A percentile compares a stretch with the other conserved stretches of the same genome.
Conservation (phyloP, 208 protist genomes). For the Leishmania tropica region DNA sequence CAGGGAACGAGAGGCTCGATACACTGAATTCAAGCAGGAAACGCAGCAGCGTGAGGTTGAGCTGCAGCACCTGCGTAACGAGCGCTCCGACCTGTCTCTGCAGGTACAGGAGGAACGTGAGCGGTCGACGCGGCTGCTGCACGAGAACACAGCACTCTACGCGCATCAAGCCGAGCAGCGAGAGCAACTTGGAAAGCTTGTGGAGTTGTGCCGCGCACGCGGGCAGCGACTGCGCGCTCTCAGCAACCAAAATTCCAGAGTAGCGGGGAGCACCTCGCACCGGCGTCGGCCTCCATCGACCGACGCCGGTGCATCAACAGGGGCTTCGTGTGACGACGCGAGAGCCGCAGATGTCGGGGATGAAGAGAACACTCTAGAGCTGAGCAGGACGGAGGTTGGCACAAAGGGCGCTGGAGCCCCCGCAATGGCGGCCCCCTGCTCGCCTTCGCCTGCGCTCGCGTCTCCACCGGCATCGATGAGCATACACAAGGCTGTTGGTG, state of each 20-base stretch:
- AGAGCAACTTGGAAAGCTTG: constrained; percentile 39
- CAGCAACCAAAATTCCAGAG: background rate
- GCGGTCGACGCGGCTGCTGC: constrained; percentile 53
- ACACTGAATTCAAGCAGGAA: constrained; percentile 28
- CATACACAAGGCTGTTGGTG: constrained; percentile 1
- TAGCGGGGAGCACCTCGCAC: background rate
- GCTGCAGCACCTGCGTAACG: constrained; percentile 43
- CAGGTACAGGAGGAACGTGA: constrained; percentile 77
- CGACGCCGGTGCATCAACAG: background rate
- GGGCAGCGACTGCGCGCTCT: constrained; percentile 26
- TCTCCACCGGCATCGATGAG: background rate
- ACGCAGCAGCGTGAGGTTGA: constrained; percentile 36
- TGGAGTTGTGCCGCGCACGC: constrained; percentile 36
- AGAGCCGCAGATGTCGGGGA: background rate
- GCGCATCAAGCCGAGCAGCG: constrained; percentile 43
- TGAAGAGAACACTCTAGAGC: constrained; percentile 1
- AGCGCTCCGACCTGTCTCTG: constrained; percentile 39
- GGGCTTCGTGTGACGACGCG: background rate
- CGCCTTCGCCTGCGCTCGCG: background rate
- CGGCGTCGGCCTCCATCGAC: too few species aligned
- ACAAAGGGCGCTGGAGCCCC: background rate
- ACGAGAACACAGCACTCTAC: constrained; percentile 68
- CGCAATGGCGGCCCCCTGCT: background rate
- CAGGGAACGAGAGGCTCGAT: constrained; percentile 17
- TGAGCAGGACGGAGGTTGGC: background rate